Evolutionary conservation across 306 rosid genomes (phyloP), one percentile per base, ranked within the genome.

Genomic region (Senna siamea): DNA sequence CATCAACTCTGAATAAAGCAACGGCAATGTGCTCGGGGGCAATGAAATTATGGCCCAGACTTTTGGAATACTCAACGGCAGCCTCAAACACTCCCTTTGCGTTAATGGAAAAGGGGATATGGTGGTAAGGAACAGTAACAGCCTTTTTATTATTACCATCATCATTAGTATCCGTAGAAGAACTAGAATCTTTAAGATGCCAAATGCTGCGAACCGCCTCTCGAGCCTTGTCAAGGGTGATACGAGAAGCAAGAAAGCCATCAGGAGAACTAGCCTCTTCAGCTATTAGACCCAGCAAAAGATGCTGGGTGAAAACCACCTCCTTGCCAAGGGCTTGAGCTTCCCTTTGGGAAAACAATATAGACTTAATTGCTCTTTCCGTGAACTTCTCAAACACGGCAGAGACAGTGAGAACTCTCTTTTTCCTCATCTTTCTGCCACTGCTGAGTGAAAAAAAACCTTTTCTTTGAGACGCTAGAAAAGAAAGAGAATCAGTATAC

Each of bases 351-450:
- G 99, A 88, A 17, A 83, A 85, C 46, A 88, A 71, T 8, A 94
- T 85, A 0, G 88, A 92, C 71, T 88, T 89, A 10, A 94, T 86
- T n/a, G 96, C 88, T 55, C 96, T 79, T 66, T 92, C 97, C 0
- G 97, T 89, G 77, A 94, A 89, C 2, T 90, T 85, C 76, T 92
- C 95, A 70, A 92, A 92, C 52, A 75, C 85, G 0, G 96, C 93
- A 0, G 83, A 54, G 13, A 87, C 86, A n/a, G 63, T 43, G 6
- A 69, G 9, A 15, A 30, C 53, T 61, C 69, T 78, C 50, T 70
- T 67, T 62, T 7, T 79, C 64, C 47, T 63, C 22, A 37, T 35
- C 55, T 55, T 74, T 26, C 72, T 37, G 57, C 26, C 62, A 7
- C 56, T 50, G 30, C 58, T 15, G 4, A 79, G 8, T 26, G 78